phyloP scores from a whole-genome alignment of 2,329 filamentous ascomycete genomes.

The Colletotrichum ledebouriae region DNA sequence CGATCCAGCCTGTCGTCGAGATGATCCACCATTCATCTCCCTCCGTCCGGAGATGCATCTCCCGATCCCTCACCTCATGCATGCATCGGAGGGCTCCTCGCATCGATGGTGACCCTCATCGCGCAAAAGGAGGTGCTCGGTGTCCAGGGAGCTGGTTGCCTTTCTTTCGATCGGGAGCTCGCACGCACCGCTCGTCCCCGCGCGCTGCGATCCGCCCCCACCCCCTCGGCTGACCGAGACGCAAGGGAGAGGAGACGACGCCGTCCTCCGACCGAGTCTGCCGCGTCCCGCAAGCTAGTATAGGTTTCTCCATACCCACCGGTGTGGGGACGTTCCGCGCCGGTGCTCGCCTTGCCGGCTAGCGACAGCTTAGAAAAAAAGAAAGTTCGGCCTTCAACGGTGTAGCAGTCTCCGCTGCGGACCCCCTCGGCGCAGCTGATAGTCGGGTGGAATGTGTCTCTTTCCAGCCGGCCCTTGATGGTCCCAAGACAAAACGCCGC shows the following conservation, averaged over 20 bases:
- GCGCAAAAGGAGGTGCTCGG: background rate
- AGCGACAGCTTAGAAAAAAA: slow-evolving; percentile 25
- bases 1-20: slow-evolving; percentile 13
- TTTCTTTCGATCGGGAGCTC: background rate
- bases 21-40: background rate
- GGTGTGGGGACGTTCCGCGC: slow-evolving; percentile 19
- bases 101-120: slow-evolving; percentile 12
- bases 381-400: slow-evolving; percentile 32
- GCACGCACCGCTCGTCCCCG: background rate
- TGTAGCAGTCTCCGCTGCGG: slow-evolving; percentile 22
- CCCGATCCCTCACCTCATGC: background rate
- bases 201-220: slow-evolving; percentile 8
- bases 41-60: background rate
- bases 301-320: slow-evolving; percentile 20
- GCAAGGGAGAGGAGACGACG: slow-evolving; percentile 12
- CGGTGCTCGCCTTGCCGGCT: slow-evolving; percentile 27
- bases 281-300: slow-evolving; percentile 8
- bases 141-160: background rate
- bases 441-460: slow-evolving; percentile 11
- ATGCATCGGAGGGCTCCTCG: background rate
- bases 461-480: background rate
- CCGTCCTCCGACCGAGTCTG: slow-evolving; percentile 17
- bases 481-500: background rate
- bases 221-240: slow-evolving; percentile 2
- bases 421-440: slow-evolving; percentile 12